phyloP scores from a whole-genome alignment of 768 basidiomycete genomes.

The Roridomyces roridus region DNA sequence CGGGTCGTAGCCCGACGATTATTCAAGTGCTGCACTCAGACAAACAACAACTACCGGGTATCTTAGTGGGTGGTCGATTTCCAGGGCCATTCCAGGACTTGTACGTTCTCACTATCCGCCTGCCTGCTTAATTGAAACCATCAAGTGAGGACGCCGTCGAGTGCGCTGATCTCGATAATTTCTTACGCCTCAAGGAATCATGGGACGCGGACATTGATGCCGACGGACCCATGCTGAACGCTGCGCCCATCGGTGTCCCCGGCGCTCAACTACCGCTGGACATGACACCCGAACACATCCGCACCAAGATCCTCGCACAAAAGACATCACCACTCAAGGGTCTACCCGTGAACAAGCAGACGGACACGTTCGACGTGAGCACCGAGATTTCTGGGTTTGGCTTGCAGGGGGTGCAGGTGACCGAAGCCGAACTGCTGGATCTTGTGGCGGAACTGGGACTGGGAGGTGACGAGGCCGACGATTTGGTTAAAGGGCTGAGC shows the following conservation, averaged over 20 bases:
- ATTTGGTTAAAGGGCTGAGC: constrained; percentile 70
- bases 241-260: constrained; percentile 78
- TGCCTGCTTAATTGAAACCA: constrained; percentile 11
- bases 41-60: constrained; percentile 85
- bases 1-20: neutral
- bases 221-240: constrained; percentile 58
- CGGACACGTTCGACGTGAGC: constrained; percentile 66
- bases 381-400: constrained; percentile 74
- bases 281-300: constrained; percentile 82
- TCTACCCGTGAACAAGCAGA: constrained; percentile 61
- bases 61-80: constrained; percentile 78
- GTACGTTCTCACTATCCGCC: constrained; percentile 45
- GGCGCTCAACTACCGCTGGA: constrained; percentile 77
- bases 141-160: constrained; percentile 86
- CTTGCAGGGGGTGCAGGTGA: constrained; percentile 77
- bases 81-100: constrained; percentile 82
- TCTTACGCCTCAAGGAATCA: constrained; percentile 74
- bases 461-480: constrained; percentile 76
- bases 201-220: constrained; percentile 68
- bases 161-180: constrained; percentile 70
- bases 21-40: constrained; percentile 48
- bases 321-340: constrained; percentile 52
- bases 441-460: constrained; percentile 80
- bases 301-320: constrained; percentile 57
- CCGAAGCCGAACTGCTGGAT: constrained; percentile 73